Conservation (phyloP, 2,329 filamentous ascomycete genomes). For the Microdochium trichocladiopsis region DNA sequence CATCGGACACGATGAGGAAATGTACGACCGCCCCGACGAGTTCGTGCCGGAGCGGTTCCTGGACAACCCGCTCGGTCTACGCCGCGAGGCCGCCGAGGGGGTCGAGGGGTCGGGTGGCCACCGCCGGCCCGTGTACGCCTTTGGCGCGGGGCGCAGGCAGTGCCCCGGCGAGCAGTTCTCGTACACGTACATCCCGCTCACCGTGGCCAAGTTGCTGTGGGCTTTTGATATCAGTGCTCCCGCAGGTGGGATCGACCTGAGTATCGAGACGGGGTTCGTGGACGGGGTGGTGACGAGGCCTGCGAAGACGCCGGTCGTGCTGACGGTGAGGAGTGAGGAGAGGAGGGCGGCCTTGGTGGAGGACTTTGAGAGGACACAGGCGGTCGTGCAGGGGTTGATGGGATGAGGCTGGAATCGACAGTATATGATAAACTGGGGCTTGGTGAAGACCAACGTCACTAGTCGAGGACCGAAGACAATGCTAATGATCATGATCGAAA, state of each 20-base stretch:
- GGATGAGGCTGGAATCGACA: too few species aligned
- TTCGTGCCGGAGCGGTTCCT: conserved; percentile 9
- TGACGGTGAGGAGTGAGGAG: too few species aligned
- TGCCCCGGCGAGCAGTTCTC: conserved; percentile 4
- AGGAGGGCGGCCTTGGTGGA: too few species aligned
- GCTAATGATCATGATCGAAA: too few species aligned
- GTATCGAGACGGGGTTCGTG: neutral
- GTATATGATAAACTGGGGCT: too few species aligned
- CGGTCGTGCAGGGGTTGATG: too few species aligned
- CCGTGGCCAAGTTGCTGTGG: conserved; percentile 6
- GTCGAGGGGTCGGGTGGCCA: neutral
- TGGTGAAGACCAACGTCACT: too few species aligned
- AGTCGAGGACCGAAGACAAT: too few species aligned
- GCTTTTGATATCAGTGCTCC: conserved; percentile 2
- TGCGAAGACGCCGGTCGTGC: too few species aligned
- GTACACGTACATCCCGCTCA: conserved; percentile 3
- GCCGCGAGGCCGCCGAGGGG: neutral
- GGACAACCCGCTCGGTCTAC: conserved; percentile 5
- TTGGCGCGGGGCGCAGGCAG: conserved; percentile 4
- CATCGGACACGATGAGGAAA: conserved; percentile 7
- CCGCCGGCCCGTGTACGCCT: conserved; percentile 3
- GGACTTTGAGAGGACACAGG: too few species aligned
- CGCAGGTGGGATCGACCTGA: neutral
- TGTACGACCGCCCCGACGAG: conserved; percentile 7
- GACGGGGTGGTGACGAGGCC: neutral